Evolutionary conservation across 2,329 filamentous ascomycete species (phyloP).

Genomic region (Aureobasidium sp.): DNA sequence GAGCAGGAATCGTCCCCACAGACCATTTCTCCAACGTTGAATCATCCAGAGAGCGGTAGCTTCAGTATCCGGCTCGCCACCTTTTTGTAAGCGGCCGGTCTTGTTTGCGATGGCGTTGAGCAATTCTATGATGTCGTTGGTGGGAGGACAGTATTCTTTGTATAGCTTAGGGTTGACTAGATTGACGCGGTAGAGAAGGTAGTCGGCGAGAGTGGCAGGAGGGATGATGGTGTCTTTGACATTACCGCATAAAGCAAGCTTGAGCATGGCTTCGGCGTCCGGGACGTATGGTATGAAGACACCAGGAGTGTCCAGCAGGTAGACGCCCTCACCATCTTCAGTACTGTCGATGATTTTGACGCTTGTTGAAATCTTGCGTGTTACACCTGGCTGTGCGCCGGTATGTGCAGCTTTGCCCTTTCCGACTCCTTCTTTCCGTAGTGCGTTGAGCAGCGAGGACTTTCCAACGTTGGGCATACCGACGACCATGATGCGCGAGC

Average conservation of each 20-base stretch:
- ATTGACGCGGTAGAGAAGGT: slow-evolving; percentile 82
- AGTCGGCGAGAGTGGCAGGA: slow-evolving; percentile 75
- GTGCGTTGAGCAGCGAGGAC: slow-evolving; percentile 82
- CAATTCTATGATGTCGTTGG: slow-evolving; percentile 74
- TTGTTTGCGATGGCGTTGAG: slow-evolving; percentile 63
- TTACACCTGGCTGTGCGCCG: slow-evolving; percentile 82
- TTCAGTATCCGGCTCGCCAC: slow-evolving; percentile 63
- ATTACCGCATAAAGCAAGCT: slow-evolving; percentile 82
- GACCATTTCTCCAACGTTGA: slow-evolving; percentile 71
- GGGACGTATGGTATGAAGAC: slow-evolving; percentile 91
- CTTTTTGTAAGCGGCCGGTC: slow-evolving; percentile 68
- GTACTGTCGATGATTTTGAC: slow-evolving; percentile 66
- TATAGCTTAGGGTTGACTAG: slow-evolving; percentile 57
- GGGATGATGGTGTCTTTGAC: slow-evolving; percentile 85
- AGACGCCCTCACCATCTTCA: slow-evolving; percentile 55
- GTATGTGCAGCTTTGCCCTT: slow-evolving; percentile 69
- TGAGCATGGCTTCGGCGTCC: slow-evolving; percentile 83
- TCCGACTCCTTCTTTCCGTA: slow-evolving; percentile 62
- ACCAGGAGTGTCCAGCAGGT: slow-evolving; percentile 85
- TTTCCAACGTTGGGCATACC: slow-evolving; percentile 99
- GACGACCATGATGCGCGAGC: slow-evolving; percentile 78
- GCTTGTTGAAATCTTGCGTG: slow-evolving; percentile 67
- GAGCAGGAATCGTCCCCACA: slow-evolving; percentile 68
- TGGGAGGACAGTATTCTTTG: slow-evolving; percentile 58
- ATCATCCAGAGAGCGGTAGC: slow-evolving; percentile 73